phyloP scores from a whole-genome alignment of 352 stramenopile species.

The Thraustotheca clavata region DNA sequence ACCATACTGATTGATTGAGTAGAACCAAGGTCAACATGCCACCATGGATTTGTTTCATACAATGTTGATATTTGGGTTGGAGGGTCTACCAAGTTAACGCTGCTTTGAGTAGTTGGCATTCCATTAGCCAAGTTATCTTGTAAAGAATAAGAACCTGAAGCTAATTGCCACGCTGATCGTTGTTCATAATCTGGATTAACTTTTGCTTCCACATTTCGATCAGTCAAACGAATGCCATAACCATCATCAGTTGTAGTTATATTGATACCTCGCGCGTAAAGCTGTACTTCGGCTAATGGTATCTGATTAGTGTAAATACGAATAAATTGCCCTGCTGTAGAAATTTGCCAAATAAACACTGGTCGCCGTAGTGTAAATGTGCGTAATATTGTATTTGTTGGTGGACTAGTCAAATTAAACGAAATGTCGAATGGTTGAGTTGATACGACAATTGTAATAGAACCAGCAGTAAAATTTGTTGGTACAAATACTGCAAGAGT shows the following conservation, averaged over 20 bases:
- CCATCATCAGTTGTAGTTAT: conserved; percentile 40
- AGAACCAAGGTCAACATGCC: conserved; percentile 54
- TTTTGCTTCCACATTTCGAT: background rate
- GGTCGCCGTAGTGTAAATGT: background rate
- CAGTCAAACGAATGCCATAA: conserved; percentile 31
- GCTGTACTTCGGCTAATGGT: conserved; percentile 42
- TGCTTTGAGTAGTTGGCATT: conserved; percentile 60
- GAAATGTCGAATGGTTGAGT: conserved; percentile 24
- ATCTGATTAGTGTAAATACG: background rate
- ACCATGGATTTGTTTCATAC: conserved; percentile 42
- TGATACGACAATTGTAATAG: conserved; percentile 34
- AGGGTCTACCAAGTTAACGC: conserved; percentile 30
- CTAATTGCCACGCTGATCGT: conserved; percentile 20
- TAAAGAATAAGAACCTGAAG: conserved; percentile 40
- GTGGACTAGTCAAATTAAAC: background rate
- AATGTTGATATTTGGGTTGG: background rate
- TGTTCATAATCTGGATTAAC: background rate
- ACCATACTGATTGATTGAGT: conserved; percentile 38
- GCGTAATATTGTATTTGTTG: background rate
- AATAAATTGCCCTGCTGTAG: conserved; percentile 2
- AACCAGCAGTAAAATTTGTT: conserved; percentile 21
- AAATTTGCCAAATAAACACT: conserved; percentile 5
- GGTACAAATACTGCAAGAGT: conserved; percentile 48
- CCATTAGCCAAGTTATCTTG: conserved; percentile 46
- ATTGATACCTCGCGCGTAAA: conserved; percentile 37